Evolutionary conservation across 2,329 filamentous ascomycete genomes (phyloP), one percentile per base, ranked within the genome.

Genomic region (Tympanopsis confertula): DNA sequence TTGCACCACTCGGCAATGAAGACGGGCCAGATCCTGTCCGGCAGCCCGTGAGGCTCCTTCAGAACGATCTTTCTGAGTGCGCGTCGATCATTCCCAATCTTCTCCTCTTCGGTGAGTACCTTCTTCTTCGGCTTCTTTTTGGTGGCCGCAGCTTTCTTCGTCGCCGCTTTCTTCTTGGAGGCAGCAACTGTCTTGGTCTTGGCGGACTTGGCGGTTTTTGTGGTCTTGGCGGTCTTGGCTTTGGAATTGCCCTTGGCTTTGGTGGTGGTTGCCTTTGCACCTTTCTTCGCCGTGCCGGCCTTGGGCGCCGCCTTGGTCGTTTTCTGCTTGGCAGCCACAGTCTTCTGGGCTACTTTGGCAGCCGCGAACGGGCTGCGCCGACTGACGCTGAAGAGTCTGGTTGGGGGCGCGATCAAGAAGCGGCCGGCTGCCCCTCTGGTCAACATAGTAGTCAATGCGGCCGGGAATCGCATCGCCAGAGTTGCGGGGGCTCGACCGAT

Each of bases 191-290:
- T 37, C 41, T 57, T 47, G 35, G 41, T 47, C 36, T 59, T 43
- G 43, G 56, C 47, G 10, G 51, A 30, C 44, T 53, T 54, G n/a
- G 13, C 17, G 12, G n/a, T 15, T 36, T 41, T 38, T 52, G 60
- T 52, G 44, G 62, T 45, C 52, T 67, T 63, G 1, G 57, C 56
- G 19, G 55, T 58, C 41, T 57, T 38, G 18, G 28, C 42, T 57
- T 57, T 62, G 45, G 29, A 20, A 36, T 44, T 47, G 39, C 42
- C 19, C 38, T 53, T 53, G 18, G 49, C 37, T 26, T 42, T 43
- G 14, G 39, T 36, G 14, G 28, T 38, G 7, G 17, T 33, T 20
- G 24, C 33, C 20, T 29, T 40, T 4, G 39, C 35, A 18, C 35
- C 17, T 5, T 20, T 13, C 7, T 5, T 32, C 32, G 47, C 41